Base-by-base conservation (phyloP, 2,329 filamentous ascomycete species). In the Tolypocladium tropicale region DNA sequence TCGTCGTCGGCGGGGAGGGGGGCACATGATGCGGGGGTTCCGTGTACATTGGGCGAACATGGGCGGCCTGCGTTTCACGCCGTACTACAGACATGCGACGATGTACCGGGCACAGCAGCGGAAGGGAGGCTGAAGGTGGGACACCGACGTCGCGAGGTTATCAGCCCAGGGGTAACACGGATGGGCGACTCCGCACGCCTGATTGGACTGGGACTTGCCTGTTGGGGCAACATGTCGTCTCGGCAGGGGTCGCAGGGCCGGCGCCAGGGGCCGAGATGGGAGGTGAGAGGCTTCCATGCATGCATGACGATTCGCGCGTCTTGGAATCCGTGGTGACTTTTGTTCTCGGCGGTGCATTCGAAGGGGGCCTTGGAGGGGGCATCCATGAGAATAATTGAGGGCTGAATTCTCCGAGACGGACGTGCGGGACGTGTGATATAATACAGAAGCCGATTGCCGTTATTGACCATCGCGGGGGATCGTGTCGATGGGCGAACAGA, bases 141-240 rank as follows among this genome's bases (percentile, higher is more conserved):
- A 49, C 25, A 5, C 12, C 16, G 16, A 49, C 36, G 41, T 41
- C 21, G 18, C 39, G 23, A 51, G 53, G 39, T 30, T 30, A 37
- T 43, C 36, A 30, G 21, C 12, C 43, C 43, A 41, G 51, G 52
- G 52, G 53, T 9, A 39, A 16, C 14, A 49, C 39, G 48, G 54
- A 53, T 39, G 55, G n/a, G 37, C 41, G 36, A 18, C 33, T 34
- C 28, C 14, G 21, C 23, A 28, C 41, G 48, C 28, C 33, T 53
- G 49, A 54, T 58, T 56, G 54, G 57, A 21, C 30, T 36, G 21
- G 41, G 30, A 37, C 28, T 52, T 58, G 23, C 46, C 41, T 25
- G 41, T 43, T 34, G 53, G 33, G 34, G 56, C 53, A 14, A 28
- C 39, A 48, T 11, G 18, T 11, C 43, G 53, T 43, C 32, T 54